phyloP scores from a whole-genome alignment of 2,329 filamentous ascomycete genomes.

The Alternaria angustiovoidea region DNA sequence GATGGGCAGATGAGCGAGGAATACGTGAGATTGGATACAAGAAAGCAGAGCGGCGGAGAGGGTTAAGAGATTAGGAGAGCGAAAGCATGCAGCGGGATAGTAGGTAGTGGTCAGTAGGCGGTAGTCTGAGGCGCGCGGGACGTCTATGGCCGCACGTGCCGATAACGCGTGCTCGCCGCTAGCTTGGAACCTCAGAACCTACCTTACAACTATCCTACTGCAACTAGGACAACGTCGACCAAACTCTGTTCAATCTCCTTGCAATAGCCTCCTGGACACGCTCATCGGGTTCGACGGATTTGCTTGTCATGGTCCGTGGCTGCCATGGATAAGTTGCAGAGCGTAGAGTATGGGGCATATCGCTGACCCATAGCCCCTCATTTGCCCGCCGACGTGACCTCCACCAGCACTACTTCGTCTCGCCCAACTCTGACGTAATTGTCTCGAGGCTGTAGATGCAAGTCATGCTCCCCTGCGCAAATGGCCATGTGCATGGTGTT shows the following conservation, averaged over 20 bases:
- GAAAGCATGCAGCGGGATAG: not conserved
- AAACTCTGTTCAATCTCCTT: not conserved
- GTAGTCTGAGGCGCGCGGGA: not conserved
- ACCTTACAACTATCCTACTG: not conserved
- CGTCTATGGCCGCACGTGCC: not conserved
- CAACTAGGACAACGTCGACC: not conserved
- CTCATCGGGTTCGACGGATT: not conserved
- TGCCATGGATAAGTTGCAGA: not conserved
- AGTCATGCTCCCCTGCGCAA: constrained; percentile 3
- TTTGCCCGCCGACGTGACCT: not conserved
- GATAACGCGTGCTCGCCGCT: constrained; percentile 13
- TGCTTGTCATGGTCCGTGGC: not conserved
- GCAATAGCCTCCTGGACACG: not conserved
- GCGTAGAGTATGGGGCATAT: not conserved
- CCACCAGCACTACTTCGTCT: not conserved
- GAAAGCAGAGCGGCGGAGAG: not conserved
- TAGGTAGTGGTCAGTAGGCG: constrained; percentile 3
- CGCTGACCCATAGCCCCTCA: not conserved
- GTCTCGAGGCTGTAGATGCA: not conserved
- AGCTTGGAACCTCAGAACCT: not conserved
- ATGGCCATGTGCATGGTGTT: constrained; percentile 1
- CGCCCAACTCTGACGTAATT: not conserved
- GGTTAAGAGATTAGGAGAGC: not conserved
- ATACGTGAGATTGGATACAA: not conserved
- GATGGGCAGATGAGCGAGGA: not conserved